phyloP scores from a whole-genome alignment of 139 green algal genomes.

The Coelastrella sp. region DNA sequence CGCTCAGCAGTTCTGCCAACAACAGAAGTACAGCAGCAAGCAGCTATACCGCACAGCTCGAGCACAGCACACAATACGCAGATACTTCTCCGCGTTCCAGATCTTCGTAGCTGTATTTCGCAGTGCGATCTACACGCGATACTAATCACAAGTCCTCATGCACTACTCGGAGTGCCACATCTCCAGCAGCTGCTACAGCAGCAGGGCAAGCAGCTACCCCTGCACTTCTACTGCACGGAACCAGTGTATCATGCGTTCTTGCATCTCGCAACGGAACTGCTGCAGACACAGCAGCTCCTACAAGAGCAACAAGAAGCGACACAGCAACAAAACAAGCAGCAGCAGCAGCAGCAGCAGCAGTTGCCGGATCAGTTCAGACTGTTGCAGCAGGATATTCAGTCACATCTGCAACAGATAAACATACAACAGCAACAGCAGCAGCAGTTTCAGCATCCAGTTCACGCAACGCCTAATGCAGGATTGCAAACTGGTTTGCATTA shows the following conservation, averaged over 20 bases:
- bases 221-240: constrained; percentile 38
- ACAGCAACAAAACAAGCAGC: background rate
- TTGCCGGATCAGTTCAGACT: background rate
- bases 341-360: constrained; percentile 8
- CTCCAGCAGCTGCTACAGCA: constrained; percentile 29
- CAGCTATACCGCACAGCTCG: background rate
- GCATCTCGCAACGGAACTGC: constrained; percentile 18
- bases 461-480: background rate
- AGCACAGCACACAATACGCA: background rate
- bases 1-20: background rate
- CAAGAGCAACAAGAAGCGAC: background rate
- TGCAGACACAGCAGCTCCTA: constrained; percentile 3
- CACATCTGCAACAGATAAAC: background rate
- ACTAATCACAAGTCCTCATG: constrained; percentile 2
- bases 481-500: too few species aligned
- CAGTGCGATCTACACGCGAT: background rate
- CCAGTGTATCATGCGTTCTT: constrained; percentile 27
- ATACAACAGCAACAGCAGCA: background rate
- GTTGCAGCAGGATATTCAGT: background rate
- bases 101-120: background rate
- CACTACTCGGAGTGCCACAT: constrained; percentile 1
- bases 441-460: background rate
- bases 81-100: background rate
- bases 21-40: background rate
- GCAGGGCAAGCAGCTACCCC: constrained; percentile 7